Percentiles rank a stretch among this genome's conserved stretches.
Conservation (phyloP, 768 basidiomycete species). For the Tricholoma flavovirens region DNA sequence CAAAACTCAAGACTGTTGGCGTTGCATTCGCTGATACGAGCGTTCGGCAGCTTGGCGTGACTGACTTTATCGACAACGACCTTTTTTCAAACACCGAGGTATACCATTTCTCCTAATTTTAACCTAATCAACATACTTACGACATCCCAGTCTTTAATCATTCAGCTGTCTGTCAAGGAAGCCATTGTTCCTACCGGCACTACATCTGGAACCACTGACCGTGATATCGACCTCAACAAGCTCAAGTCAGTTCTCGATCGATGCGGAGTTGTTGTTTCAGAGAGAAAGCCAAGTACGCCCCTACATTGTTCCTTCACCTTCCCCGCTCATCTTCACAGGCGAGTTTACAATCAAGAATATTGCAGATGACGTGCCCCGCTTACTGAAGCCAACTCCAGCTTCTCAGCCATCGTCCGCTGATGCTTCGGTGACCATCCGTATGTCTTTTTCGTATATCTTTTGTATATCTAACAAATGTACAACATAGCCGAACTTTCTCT, state of each 20-base stretch:
- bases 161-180: constrained; percentile 97
- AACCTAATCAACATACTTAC: background rate
- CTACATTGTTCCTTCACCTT: background rate
- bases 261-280: constrained; percentile 86
- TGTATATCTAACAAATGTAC: background rate
- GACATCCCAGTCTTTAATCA: constrained; percentile 76
- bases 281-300: constrained; percentile 75
- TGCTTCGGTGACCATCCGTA: constrained; percentile 48
- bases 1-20: constrained; percentile 71
- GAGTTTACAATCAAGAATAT: constrained; percentile 82
- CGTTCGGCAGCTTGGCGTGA: constrained; percentile 76
- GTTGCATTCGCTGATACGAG: constrained; percentile 91
- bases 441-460: constrained; percentile 17
- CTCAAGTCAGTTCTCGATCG: constrained; percentile 82
- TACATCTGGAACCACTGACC: constrained; percentile 62
- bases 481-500: constrained; percentile 70
- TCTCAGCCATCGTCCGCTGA: constrained; percentile 41
- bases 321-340: constrained; percentile 35
- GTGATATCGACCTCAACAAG: constrained; percentile 86
- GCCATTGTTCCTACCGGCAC: constrained; percentile 81
- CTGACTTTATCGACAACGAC: constrained; percentile 93
- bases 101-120: constrained; percentile 5
- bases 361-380: constrained; percentile 69
- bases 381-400: constrained; percentile 46
- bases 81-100: constrained; percentile 95